These are phyloP conservation scores for Populus hybrid DNA, from an alignment of 441 rosid species.

Conservation along the genomic window DNA sequence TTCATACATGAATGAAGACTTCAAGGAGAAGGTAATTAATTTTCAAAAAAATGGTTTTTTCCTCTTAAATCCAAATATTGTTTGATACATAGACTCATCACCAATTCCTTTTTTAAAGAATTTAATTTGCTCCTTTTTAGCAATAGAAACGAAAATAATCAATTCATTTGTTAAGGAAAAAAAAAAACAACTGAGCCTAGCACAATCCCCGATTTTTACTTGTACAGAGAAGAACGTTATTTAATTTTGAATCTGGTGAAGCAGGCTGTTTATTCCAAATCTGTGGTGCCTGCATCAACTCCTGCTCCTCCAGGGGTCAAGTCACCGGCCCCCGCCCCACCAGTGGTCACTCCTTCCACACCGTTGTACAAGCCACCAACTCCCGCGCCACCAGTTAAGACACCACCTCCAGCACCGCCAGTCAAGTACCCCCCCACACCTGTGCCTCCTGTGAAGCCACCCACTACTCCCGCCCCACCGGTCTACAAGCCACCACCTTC, in stretches of 20 bases:
- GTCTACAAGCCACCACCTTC: constrained; percentile 13
- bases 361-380: constrained; percentile 22
- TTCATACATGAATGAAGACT: constrained; percentile 27
- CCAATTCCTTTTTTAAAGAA: no score
- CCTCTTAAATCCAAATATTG: no score
- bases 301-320: neutral
- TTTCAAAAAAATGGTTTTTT: neutral
- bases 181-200: no score
- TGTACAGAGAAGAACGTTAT: no score
- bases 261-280: neutral
- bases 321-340: constrained; percentile 11
- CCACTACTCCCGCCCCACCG: constrained; percentile 22
- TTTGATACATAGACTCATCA: no score
- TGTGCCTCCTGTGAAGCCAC: constrained; percentile 15
- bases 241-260: no score
- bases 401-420: constrained; percentile 15
- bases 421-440: constrained; percentile 23
- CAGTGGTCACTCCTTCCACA: constrained; percentile 16
- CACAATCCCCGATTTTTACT: no score
- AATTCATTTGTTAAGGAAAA: no score
- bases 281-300: neutral
- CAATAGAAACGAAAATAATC: no score
- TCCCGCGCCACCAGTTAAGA: constrained; percentile 19
- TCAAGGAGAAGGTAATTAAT: constrained; percentile 23
- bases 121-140: no score